phyloP scores from a whole-genome alignment of 1,284 basidiomycete species.

The Leccinum subspadiceum region DNA sequence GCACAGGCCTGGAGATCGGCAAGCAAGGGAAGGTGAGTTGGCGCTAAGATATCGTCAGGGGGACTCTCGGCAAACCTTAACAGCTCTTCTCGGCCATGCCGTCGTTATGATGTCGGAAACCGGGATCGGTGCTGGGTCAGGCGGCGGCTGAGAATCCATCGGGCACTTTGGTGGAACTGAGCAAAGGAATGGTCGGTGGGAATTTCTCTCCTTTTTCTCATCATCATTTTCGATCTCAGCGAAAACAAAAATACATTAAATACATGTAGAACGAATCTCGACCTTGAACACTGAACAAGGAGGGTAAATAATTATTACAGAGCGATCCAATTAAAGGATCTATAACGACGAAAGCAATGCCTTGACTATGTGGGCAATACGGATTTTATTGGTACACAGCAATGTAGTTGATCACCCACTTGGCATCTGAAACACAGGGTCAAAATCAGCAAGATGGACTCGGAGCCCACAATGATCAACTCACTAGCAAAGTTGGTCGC shows the following conservation, averaged over 20 bases:
- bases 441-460: conserved; percentile 1
- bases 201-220: conserved; percentile 27
- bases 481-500: conserved; percentile 59
- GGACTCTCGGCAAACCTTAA: conserved; percentile 37
- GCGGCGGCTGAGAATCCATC: conserved; percentile 38
- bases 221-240: conserved; percentile 17
- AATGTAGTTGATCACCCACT: conserved; percentile 58
- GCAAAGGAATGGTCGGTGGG: conserved; percentile 27
- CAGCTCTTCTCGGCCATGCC: conserved; percentile 42
- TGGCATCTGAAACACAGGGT: conserved; percentile 40
- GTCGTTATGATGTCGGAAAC: conserved; percentile 46
- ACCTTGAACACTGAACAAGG: conserved; percentile 9
- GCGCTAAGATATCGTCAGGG: conserved; percentile 1
- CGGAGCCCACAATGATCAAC: conserved; percentile 23
- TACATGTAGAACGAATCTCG: background rate
- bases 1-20: conserved; percentile 47
- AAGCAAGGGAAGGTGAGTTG: conserved; percentile 14
- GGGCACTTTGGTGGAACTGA: conserved; percentile 26
- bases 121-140: conserved; percentile 40
- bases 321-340: background rate
- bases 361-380: background rate
- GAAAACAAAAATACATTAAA: background rate
- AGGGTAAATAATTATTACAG: background rate
- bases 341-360: conserved; percentile 1
- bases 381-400: conserved; percentile 33